Conservation (phyloP, 306 rosid species). For the Cucumis melo region DNA sequence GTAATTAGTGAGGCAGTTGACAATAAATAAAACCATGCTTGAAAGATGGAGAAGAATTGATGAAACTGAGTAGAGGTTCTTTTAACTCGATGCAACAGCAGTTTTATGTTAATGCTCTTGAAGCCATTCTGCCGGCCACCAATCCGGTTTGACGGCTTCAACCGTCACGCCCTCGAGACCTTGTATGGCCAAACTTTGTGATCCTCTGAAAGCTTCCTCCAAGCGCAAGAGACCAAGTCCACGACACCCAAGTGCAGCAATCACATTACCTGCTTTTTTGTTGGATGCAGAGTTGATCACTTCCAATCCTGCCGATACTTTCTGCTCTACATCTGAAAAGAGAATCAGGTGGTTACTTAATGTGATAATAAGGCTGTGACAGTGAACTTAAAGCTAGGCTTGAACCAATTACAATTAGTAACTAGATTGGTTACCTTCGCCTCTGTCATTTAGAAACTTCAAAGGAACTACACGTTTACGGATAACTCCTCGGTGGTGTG, state of each 20-base stretch:
- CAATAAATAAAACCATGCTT: not conserved
- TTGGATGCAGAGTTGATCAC: constrained; percentile 31
- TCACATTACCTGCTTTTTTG: constrained; percentile 57
- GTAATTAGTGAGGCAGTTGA: not conserved
- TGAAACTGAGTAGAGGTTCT: not conserved
- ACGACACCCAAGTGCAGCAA: constrained; percentile 46
- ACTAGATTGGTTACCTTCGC: constrained; percentile 44
- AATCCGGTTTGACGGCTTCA: constrained; percentile 44
- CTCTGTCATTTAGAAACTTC: constrained; percentile 37
- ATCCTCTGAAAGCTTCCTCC: constrained; percentile 46
- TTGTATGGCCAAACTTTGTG: constrained; percentile 30
- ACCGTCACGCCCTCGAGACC: constrained; percentile 52
- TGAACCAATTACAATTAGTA: not conserved
- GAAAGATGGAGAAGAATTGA: not conserved
- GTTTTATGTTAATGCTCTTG: constrained; percentile 13
- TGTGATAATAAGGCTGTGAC: not conserved
- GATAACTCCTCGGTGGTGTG: constrained; percentile 82
- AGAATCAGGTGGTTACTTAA: not conserved
- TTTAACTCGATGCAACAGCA: constrained; percentile 14
- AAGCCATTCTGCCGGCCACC: constrained; percentile 44
- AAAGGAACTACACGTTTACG: constrained; percentile 67
- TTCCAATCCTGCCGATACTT: constrained; percentile 44
- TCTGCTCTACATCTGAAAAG: constrained; percentile 37
- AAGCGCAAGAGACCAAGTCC: constrained; percentile 73
- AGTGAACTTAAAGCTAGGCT: not conserved